Evolutionary conservation across 805 yeast genomes (phyloP).

Genomic region (Starmera dryadoides): DNA sequence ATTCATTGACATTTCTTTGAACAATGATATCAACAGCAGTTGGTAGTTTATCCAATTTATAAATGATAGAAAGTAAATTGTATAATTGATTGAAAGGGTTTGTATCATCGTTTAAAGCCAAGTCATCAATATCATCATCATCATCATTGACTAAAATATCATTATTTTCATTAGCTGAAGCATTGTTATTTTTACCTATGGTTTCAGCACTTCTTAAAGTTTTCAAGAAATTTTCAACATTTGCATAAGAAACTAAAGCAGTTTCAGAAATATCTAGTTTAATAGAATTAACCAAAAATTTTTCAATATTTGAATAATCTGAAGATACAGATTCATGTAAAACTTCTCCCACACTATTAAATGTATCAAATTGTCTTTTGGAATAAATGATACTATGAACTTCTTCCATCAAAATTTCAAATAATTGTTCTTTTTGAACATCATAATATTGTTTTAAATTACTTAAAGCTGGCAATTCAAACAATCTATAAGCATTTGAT

Average conservation of each 20-base stretch:
- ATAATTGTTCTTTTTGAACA: constrained; percentile 50
- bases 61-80: constrained; percentile 46
- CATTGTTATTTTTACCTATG: constrained; percentile 16
- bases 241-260: constrained; percentile 30
- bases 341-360: constrained; percentile 18
- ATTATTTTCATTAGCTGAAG: constrained; percentile 19
- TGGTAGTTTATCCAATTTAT: constrained; percentile 53
- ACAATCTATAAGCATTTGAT: constrained; percentile 46
- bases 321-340: constrained; percentile 13
- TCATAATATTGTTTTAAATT: constrained; percentile 45
- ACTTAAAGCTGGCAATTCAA: constrained; percentile 49
- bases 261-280: constrained; percentile 49
- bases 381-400: constrained; percentile 62
- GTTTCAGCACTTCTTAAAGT: constrained; percentile 14
- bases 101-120: constrained; percentile 26
- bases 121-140: constrained; percentile 18
- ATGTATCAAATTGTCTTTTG: constrained; percentile 25
- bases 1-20: constrained; percentile 51
- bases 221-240: constrained; percentile 27
- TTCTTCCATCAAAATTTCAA: constrained; percentile 73
- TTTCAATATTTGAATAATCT: constrained; percentile 40
- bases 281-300: constrained; percentile 46
- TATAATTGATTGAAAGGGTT: constrained; percentile 50
- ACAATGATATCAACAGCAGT: constrained; percentile 47
- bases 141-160: constrained; percentile 8